phyloP scores from a whole-genome alignment of 176 grass and related monocot genomes.

The Puya raimondii region DNA sequence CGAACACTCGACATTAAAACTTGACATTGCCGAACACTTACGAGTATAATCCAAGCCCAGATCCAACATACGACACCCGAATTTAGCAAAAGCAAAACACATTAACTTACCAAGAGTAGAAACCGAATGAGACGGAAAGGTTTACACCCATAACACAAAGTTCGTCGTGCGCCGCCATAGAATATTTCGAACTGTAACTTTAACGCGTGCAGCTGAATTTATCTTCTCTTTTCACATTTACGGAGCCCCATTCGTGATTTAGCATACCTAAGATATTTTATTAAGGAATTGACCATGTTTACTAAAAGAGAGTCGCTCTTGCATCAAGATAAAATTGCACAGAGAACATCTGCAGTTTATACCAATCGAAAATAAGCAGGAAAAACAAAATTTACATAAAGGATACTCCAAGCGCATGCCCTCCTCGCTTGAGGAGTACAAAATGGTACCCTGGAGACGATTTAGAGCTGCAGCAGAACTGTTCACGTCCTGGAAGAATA shows the following conservation, averaged over 20 bases:
- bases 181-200: not conserved
- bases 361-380: slow-evolving; percentile 11
- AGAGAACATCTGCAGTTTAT: slow-evolving; percentile 4
- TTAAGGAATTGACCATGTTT: slow-evolving; percentile 2
- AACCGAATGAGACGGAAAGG: too few species aligned
- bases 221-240: slow-evolving; percentile 37
- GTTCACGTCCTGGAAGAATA: slow-evolving; percentile 42
- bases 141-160: too few species aligned
- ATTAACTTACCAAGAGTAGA: too few species aligned
- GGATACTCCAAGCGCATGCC: slow-evolving; percentile 98
- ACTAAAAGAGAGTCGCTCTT: not conserved
- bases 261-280: slow-evolving; percentile 50
- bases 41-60: too few species aligned
- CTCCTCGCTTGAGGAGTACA: slow-evolving; percentile 62
- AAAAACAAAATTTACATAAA: slow-evolving; percentile 24
- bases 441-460: slow-evolving; percentile 72
- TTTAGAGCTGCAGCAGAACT: slow-evolving; percentile 72
- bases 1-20: too few species aligned
- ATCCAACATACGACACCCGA: too few species aligned
- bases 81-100: too few species aligned
- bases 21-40: too few species aligned
- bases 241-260: slow-evolving; percentile 92
- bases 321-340: slow-evolving; percentile 1
- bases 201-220: slow-evolving; percentile 18
- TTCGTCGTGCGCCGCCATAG: not conserved